These are phyloP conservation scores for Daldinia decipiens DNA, from an alignment of 495 filamentous ascomycete species.

Conservation along the genomic window DNA sequence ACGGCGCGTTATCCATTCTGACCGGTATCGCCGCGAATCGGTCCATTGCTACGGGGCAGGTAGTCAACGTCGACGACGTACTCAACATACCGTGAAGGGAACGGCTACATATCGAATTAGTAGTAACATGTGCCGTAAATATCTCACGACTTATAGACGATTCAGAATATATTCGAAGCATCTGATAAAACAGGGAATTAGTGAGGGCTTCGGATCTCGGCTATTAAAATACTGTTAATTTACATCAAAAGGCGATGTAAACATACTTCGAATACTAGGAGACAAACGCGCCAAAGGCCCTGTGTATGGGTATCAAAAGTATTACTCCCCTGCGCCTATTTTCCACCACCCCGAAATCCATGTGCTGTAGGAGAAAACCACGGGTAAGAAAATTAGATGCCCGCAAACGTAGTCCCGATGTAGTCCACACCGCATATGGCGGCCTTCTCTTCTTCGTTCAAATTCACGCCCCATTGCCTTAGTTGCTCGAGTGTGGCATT, in stretches of 20 bases:
- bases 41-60: slow-evolving; percentile 64
- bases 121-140: slow-evolving; percentile 6
- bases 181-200: neutral
- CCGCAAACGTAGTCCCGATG: slow-evolving; percentile 56
- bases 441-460: slow-evolving; percentile 53
- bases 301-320: slow-evolving; percentile 35
- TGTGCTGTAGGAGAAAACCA: slow-evolving; percentile 8
- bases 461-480: slow-evolving; percentile 47
- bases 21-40: slow-evolving; percentile 68
- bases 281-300: slow-evolving; percentile 6
- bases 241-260: neutral
- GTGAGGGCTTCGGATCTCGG: neutral
- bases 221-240: slow-evolving; percentile 7
- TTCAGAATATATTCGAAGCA: neutral
- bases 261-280: slow-evolving; percentile 12
- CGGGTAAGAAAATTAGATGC: slow-evolving; percentile 37
- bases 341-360: slow-evolving; percentile 12
- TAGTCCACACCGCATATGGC: slow-evolving; percentile 59
- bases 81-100: slow-evolving; percentile 47
- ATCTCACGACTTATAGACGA: slow-evolving; percentile 12
- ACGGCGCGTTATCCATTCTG: slow-evolving; percentile 65
- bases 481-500: slow-evolving; percentile 57
- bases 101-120: neutral
- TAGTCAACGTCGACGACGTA: slow-evolving; percentile 59
- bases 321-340: slow-evolving; percentile 18